Evolutionary conservation across 768 basidiomycete species (phyloP).

Genomic region (Gelatoporia subvermispora): DNA sequence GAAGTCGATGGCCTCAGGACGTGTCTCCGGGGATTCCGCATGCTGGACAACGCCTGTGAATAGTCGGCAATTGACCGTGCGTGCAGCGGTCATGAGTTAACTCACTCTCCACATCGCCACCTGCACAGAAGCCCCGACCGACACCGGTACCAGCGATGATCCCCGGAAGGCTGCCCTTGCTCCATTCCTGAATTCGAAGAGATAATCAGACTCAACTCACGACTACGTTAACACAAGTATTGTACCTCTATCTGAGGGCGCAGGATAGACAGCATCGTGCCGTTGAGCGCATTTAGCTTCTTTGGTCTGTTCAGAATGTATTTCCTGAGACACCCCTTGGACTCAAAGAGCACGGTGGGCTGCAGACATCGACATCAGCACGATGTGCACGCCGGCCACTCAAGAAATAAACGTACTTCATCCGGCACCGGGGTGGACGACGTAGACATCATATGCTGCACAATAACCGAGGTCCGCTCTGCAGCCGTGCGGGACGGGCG

Average conservation of each 20-base stretch:
- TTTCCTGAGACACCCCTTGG: conserved; percentile 54
- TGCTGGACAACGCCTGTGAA: conserved; percentile 51
- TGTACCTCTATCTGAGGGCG: conserved; percentile 70
- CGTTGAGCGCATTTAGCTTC: conserved; percentile 80
- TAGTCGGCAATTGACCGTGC: background rate
- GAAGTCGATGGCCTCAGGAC: conserved; percentile 69
- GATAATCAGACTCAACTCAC: background rate
- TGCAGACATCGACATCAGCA: conserved; percentile 10
- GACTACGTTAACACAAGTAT: conserved; percentile 13
- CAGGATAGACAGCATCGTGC: conserved; percentile 69
- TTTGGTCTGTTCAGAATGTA: conserved; percentile 76
- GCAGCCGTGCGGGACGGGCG: conserved; percentile 14
- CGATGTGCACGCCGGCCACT: background rate
- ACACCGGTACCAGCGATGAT: conserved; percentile 68
- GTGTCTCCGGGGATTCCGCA: conserved; percentile 46
- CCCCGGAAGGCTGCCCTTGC: conserved; percentile 60
- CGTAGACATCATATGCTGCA: conserved; percentile 21
- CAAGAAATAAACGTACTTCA: conserved; percentile 14
- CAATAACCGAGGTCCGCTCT: conserved; percentile 20
- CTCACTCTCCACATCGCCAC: conserved; percentile 90
- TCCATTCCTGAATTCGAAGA: conserved; percentile 56
- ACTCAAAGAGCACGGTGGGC: conserved; percentile 62
- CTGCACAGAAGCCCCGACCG: conserved; percentile 85
- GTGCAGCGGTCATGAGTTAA: conserved; percentile 8
- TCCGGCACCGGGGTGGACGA: conserved; percentile 3